Conservation (phyloP, 257 asterid species). For the Ilex aquifolium region DNA sequence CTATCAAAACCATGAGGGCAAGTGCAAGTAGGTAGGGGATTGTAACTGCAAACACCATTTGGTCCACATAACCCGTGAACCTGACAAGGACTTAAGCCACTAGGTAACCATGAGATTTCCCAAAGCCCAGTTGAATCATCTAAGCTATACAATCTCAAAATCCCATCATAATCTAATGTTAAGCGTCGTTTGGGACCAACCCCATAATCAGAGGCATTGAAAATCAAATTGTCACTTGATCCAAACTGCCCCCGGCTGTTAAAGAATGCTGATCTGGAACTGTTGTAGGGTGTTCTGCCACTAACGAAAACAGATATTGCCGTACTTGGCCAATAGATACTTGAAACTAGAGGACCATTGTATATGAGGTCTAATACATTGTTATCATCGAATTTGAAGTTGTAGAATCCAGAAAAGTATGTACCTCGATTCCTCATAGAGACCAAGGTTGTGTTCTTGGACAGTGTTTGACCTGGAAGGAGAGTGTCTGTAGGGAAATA, state of each 20-base stretch:
- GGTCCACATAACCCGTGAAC: neutral
- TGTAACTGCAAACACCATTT: neutral
- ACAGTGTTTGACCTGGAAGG: too few relatives aligned
- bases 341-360: neutral
- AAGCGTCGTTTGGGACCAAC: neutral
- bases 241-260: neutral
- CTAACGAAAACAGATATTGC: neutral
- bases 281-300: neutral
- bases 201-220: slow-evolving; percentile 1
- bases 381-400: neutral
- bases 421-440: neutral
- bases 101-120: neutral
- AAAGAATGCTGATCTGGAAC: neutral
- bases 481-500: too few relatives aligned
- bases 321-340: neutral
- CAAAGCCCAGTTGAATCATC: neutral
- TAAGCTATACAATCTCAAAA: neutral
- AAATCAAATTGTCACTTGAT: neutral
- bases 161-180: slow-evolving; percentile 1
- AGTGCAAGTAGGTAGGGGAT: neutral
- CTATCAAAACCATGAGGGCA: neutral
- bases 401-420: neutral
- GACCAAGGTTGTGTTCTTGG: too few relatives aligned
- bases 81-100: neutral
- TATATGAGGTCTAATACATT: neutral